Conservation (phyloP, 176 grass and related monocot genomes). For the Paspalum vaginatum region DNA sequence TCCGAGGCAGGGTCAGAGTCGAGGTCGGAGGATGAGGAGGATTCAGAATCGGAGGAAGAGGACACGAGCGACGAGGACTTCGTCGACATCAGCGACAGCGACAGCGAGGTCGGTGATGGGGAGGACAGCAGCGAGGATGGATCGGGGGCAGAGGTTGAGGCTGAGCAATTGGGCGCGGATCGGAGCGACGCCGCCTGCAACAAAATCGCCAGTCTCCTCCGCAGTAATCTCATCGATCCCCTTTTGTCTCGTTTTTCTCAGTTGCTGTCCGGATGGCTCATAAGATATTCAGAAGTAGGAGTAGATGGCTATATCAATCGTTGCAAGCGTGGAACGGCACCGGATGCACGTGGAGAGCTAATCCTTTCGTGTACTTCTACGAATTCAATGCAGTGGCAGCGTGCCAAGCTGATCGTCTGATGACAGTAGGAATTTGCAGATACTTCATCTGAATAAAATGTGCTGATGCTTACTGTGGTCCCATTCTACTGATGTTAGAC, state of each 20-base stretch:
- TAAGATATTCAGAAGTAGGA: not conserved
- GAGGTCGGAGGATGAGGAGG: conserved; percentile 31
- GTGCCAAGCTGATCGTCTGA: conserved; percentile 6
- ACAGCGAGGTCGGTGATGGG: not conserved
- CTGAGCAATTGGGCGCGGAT: conserved; percentile 31
- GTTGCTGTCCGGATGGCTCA: not conserved
- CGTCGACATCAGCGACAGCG: conserved; percentile 42
- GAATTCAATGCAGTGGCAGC: not conserved
- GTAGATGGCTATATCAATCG: not conserved
- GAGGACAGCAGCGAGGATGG: conserved; percentile 21
- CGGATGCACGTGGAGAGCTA: not conserved
- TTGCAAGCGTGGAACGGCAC: not conserved
- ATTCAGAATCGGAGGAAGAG: conserved; percentile 30
- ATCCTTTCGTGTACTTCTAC: not conserved
- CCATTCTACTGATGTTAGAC: conserved; percentile 16
- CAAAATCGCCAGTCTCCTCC: conserved; percentile 59
- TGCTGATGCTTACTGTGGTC: not conserved
- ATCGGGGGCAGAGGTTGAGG: conserved; percentile 15
- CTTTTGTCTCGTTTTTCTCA: not conserved
- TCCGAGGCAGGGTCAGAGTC: conserved; percentile 39
- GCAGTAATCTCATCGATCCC: conserved; percentile 39
- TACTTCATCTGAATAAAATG: not conserved
- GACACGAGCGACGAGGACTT: conserved; percentile 46
- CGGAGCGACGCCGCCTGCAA: conserved; percentile 39
- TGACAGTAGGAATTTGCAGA: not conserved